Evolutionary conservation across 2,329 filamentous ascomycete species (phyloP).

Genomic region (Clarireedia homoeocarpa): DNA sequence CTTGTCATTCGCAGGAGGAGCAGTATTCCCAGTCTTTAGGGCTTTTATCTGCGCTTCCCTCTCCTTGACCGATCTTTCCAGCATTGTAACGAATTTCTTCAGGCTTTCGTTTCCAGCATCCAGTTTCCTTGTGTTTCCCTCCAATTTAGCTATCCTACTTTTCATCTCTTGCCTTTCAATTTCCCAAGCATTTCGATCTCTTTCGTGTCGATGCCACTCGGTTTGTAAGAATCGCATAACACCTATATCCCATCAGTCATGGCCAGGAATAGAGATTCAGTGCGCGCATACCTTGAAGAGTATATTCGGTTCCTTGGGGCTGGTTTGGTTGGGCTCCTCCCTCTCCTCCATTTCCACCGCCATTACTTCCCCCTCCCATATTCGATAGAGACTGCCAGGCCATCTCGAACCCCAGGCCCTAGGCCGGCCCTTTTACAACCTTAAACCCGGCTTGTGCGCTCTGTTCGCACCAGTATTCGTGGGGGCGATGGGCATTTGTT

Average conservation of each 20-base stretch:
- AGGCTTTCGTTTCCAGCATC: slow-evolving; percentile 84
- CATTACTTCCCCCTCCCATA: slow-evolving; percentile 27
- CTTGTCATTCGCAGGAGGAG: slow-evolving; percentile 32
- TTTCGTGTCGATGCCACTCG: slow-evolving; percentile 97
- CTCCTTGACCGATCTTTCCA: slow-evolving; percentile 81
- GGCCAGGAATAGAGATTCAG: background rate
- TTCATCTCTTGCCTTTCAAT: slow-evolving; percentile 99
- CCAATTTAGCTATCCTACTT: slow-evolving; percentile 86
- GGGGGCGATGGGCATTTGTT: slow-evolving; percentile 19
- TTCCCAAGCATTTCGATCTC: slow-evolving; percentile 96
- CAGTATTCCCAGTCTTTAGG: slow-evolving; percentile 34
- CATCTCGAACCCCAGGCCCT: slow-evolving; percentile 39
- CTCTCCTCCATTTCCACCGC: slow-evolving; percentile 21
- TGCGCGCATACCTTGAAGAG: slow-evolving; percentile 51
- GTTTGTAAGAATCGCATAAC: slow-evolving; percentile 99
- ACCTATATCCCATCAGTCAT: slow-evolving; percentile 53
- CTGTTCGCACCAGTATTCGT: slow-evolving; percentile 8
- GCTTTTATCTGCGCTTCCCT: slow-evolving; percentile 66
- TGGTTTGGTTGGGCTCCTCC: slow-evolving; percentile 31
- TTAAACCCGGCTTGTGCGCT: slow-evolving; percentile 11
- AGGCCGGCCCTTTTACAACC: slow-evolving; percentile 8
- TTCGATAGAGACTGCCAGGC: slow-evolving; percentile 63
- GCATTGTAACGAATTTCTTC: slow-evolving; percentile 81
- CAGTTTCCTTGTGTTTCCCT: slow-evolving; percentile 79
- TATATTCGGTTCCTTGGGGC: slow-evolving; percentile 61